Base-by-base conservation (phyloP, 495 filamentous ascomycete species). In the Mytilinidion resinicola region DNA sequence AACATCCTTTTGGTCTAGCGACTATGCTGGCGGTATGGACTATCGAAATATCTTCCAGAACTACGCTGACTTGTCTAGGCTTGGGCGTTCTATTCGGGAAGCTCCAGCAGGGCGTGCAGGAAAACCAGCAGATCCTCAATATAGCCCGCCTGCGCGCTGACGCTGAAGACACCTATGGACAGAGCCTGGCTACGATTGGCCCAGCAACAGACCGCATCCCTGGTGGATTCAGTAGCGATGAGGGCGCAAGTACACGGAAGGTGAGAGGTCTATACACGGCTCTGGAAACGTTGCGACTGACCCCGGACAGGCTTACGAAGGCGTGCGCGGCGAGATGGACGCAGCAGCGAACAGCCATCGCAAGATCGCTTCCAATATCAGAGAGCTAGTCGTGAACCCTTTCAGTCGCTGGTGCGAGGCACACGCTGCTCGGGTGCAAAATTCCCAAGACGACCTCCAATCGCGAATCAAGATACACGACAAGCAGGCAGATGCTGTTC, bases 21-120 rank as follows among this genome's bases (percentile, higher is more conserved):
- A 69, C 56, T 69, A 69, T 55, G 66, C 66, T 4, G 66, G 66
- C 36, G 66, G 66, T 69, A 53, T 37, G 57, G 21, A 21, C 46
- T 20, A 0, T 49, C 38, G 12, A 25, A 21, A 51, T n/a, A 50
- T 15, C 17, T 38, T 47, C 1, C 25, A 9, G 1, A 5, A 19
- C n/a, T 59, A 9, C 34, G 37, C 61, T 67, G 51, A 63, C 57
- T 5, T 9, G 34, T 11, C 30, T 36, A 89, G 87, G 93, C 37
- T 82, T 99, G 56, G 93, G 91, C 41, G 91, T 99, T 43, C 82
- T 99, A 58, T 99, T 97, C 67, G 87, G 83, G 67, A 99, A 99
- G 76, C 85, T 99, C 46, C 91, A 96, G 73, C 93, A 99, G 70
- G 95, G 93, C 53, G 85, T 90, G 42, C 81, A 90, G 67, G 95